These are phyloP conservation scores for Ogataea hybrid DNA, from an alignment of 1,139 yeast species.

Conservation along the genomic window DNA sequence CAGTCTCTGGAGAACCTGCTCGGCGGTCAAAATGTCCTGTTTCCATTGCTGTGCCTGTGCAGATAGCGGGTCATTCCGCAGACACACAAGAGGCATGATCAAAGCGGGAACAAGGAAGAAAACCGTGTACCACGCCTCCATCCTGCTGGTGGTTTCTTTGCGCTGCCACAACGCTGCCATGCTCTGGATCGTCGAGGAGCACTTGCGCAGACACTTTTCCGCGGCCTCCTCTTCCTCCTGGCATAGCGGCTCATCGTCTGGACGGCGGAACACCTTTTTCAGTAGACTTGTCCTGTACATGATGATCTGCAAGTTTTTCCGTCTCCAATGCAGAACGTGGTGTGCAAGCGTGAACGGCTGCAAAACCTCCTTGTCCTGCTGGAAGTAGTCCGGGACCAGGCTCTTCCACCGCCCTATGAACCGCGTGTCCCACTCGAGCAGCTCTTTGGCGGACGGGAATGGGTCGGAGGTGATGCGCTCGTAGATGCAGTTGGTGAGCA, in stretches of 20 bases:
- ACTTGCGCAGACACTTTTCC: conserved; percentile 13
- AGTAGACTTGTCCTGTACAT: conserved; percentile 15
- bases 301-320: conserved; percentile 13
- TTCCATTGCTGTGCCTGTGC: conserved; percentile 7
- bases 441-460: conserved; percentile 15
- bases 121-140: conserved; percentile 20
- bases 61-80: conserved; percentile 11
- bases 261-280: conserved; percentile 3
- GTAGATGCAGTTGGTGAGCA: conserved; percentile 17
- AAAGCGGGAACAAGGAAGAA: conserved; percentile 17
- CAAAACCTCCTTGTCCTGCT: conserved; percentile 10
- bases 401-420: conserved; percentile 14
- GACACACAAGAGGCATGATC: conserved; percentile 16
- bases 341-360: conserved; percentile 12
- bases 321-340: conserved; percentile 14
- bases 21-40: conserved; percentile 7
- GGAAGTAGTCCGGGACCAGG: conserved; percentile 10
- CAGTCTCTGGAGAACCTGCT: conserved; percentile 8
- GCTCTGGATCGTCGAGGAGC: conserved; percentile 12
- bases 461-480: conserved; percentile 19
- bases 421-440: conserved; percentile 12
- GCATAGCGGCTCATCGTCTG: neutral
- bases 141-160: conserved; percentile 9
- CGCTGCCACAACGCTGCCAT: conserved; percentile 13
- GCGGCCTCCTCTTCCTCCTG: conserved; percentile 3